phyloP scores from a whole-genome alignment of 108 stramenopile species.

The Seminavis robusta region DNA sequence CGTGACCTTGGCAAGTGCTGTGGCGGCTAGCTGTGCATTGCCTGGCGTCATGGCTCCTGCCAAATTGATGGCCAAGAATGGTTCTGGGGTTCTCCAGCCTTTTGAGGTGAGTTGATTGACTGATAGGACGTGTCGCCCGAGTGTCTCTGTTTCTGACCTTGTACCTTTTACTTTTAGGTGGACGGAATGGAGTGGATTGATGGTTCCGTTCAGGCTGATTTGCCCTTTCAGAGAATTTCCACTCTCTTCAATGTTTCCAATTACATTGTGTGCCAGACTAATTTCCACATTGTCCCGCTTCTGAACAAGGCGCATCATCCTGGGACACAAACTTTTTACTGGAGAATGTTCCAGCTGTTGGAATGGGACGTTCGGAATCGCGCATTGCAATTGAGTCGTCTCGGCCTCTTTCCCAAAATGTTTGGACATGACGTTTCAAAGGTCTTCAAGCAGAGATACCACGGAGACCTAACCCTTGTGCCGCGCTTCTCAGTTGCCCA shows the following conservation, averaged over 20 bases:
- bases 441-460: constrained; percentile 92
- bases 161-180: too few relatives aligned
- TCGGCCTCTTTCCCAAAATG: constrained; percentile 86
- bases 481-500: constrained; percentile 82
- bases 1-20: constrained; percentile 85
- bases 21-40: constrained; percentile 87
- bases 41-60: constrained; percentile 91
- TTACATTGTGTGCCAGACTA: constrained; percentile 89
- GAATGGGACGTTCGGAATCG: constrained; percentile 87
- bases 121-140: too few relatives aligned
- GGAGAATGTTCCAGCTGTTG: constrained; percentile 76
- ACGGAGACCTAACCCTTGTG: constrained; percentile 84
- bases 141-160: too few relatives aligned
- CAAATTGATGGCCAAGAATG: constrained; percentile 82
- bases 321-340: constrained; percentile 55
- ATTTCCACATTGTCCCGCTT: constrained; percentile 91
- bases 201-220: constrained; percentile 89
- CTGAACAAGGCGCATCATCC: constrained; percentile 86
- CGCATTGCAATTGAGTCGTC: constrained; percentile 66
- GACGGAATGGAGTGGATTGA: constrained; percentile 96
- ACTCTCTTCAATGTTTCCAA: constrained; percentile 89
- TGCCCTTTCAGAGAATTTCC: constrained; percentile 89
- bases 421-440: constrained; percentile 92
- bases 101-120: too few relatives aligned
- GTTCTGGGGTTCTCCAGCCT: constrained; percentile 68